phyloP scores from a whole-genome alignment of 257 asterid species.

The Anisodus acutangulus region DNA sequence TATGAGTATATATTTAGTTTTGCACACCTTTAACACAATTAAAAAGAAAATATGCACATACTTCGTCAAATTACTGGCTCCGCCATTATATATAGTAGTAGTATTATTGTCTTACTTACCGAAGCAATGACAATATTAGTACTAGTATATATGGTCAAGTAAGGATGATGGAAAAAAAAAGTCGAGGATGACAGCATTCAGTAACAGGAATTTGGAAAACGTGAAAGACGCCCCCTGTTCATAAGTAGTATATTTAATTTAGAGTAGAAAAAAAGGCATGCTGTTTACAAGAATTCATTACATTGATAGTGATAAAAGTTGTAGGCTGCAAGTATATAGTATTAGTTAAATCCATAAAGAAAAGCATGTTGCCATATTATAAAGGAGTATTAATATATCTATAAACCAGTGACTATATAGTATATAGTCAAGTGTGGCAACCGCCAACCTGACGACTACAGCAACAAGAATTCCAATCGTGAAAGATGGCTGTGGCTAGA shows the following conservation, averaged over 20 bases:
- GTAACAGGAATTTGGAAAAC: neutral
- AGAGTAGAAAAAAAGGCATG: too few relatives aligned
- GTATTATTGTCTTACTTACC: too few relatives aligned
- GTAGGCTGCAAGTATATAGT: neutral
- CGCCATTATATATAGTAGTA: too few relatives aligned
- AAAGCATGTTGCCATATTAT: neutral
- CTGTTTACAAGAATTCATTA: too few relatives aligned
- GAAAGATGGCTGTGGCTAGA: neutral
- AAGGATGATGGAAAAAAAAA: neutral
- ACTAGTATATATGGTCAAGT: neutral
- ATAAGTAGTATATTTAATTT: too few relatives aligned
- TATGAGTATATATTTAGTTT: too few relatives aligned
- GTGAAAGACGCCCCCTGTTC: too few relatives aligned
- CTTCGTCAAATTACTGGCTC: too few relatives aligned
- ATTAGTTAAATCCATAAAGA: neutral
- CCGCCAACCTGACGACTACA: neutral
- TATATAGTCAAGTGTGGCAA: constrained; percentile 4
- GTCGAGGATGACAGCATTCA: neutral
- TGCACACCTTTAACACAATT: too few relatives aligned
- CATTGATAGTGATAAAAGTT: too few relatives aligned
- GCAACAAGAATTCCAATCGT: neutral
- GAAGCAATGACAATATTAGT: too few relatives aligned
- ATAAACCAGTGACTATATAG: neutral
- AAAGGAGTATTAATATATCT: neutral
- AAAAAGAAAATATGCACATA: too few relatives aligned